These are phyloP conservation scores for Populus trichocarpa DNA, from an alignment of 441 rosid genomes.

Conservation along the genomic window DNA sequence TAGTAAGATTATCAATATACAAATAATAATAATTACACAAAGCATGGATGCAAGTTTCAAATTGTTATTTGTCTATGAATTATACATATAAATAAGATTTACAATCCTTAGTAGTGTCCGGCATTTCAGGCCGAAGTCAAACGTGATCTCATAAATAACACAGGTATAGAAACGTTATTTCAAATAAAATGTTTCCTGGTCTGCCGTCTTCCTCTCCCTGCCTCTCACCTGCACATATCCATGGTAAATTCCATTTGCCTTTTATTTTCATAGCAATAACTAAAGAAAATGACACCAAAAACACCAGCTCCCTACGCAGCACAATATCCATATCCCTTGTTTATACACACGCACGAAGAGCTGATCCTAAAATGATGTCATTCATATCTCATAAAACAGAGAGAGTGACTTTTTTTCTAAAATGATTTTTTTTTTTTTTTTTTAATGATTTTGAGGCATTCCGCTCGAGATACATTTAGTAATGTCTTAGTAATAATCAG, in stretches of 20 bases:
- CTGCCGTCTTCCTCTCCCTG: neutral
- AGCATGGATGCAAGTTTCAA: too few species aligned
- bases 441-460: too few species aligned
- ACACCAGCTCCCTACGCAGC: neutral
- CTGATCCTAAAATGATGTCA: neutral
- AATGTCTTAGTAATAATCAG: too few species aligned
- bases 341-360: neutral
- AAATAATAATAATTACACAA: too few species aligned
- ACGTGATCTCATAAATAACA: conserved; percentile 6
- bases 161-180: neutral
- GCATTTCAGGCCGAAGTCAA: conserved; percentile 24
- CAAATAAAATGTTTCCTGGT: neutral
- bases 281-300: neutral
- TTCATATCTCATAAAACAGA: neutral
- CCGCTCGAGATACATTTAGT: too few species aligned
- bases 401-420: neutral
- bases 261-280: neutral
- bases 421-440: too few species aligned
- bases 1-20: too few species aligned
- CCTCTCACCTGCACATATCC: conserved; percentile 2
- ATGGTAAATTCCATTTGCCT: conserved; percentile 3
- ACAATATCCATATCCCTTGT: too few species aligned
- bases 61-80: too few species aligned
- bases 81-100: too few species aligned
- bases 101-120: neutral